A percentile compares a stretch with the other conserved stretches of the same genome.
These are phyloP conservation scores for Euryodendron excelsum DNA, from an alignment of 148 eudicot genomes.

Conservation along the genomic window DNA sequence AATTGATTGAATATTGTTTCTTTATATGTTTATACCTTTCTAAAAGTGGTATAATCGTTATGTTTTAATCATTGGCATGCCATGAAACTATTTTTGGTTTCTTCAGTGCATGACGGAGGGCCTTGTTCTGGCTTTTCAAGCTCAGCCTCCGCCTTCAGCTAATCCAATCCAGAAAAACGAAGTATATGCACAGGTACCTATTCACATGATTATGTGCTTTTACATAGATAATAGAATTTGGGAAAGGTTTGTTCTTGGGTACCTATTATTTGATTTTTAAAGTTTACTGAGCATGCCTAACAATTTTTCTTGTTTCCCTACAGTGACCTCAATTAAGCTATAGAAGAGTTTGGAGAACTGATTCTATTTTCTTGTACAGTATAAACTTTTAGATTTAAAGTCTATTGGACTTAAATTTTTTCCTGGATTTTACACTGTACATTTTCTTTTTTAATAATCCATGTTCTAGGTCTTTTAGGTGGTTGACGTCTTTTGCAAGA, in stretches of 20 bases:
- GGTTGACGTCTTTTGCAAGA: too few species aligned
- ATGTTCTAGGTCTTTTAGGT: too few species aligned
- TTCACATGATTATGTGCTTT: neutral
- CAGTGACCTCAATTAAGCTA: neutral
- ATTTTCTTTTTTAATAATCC: too few species aligned
- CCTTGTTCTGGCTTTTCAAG: constrained; percentile 60
- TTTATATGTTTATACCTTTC: neutral
- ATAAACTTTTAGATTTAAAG: too few species aligned
- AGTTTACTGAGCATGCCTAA: neutral
- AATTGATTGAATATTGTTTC: neutral
- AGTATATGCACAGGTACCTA: constrained; percentile 67
- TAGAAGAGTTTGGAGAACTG: neutral
- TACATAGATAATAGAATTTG: neutral
- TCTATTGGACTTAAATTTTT: neutral
- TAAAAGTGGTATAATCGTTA: neutral
- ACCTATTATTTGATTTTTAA: neutral
- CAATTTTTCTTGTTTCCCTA: neutral
- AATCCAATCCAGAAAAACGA: constrained; percentile 52
- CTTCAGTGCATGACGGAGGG: constrained; percentile 78
- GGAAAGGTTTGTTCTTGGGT: neutral
- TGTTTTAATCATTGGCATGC: constrained; percentile 6
- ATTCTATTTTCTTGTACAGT: neutral
- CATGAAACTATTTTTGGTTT: constrained; percentile 9
- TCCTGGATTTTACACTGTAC: neutral
- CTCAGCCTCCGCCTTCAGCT: constrained; percentile 58